These are phyloP conservation scores for Scutellaria barbata DNA, from an alignment of 257 asterid species.

Conservation along the genomic window DNA sequence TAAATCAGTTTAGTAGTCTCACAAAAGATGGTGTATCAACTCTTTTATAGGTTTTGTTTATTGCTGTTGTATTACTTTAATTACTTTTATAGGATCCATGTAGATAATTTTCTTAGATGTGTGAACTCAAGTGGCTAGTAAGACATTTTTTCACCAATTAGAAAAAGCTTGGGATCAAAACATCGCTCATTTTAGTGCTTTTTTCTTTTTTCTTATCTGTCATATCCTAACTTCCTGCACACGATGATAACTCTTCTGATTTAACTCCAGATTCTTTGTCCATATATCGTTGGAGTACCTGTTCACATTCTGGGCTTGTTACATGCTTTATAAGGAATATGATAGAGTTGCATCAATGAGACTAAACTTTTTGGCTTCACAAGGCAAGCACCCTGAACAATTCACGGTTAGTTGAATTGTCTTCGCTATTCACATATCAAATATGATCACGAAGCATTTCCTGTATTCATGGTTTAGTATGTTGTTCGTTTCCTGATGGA, in stretches of 20 bases:
- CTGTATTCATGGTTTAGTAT: slow-evolving; percentile 2
- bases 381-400: slow-evolving; percentile 78
- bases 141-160: neutral
- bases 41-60: neutral
- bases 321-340: slow-evolving; percentile 88
- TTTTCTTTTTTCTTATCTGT: neutral
- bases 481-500: slow-evolving; percentile 11
- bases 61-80: slow-evolving; percentile 3
- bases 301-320: slow-evolving; percentile 92
- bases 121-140: neutral
- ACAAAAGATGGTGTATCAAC: neutral
- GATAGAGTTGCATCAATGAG: slow-evolving; percentile 83
- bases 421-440: slow-evolving; percentile 24
- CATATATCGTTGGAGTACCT: slow-evolving; percentile 85
- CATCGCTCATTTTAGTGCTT: slow-evolving; percentile 1
- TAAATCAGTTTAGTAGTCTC: neutral
- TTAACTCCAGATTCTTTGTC: slow-evolving; percentile 78
- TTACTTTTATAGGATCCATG: neutral
- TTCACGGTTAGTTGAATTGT: slow-evolving; percentile 71
- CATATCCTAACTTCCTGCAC: slow-evolving; percentile 24
- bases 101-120: neutral
- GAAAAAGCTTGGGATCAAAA: slow-evolving; percentile 2
- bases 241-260: slow-evolving; percentile 19
- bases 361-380: slow-evolving; percentile 77
- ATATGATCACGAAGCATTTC: neutral